Evolutionary conservation across 495 filamentous ascomycete species (phyloP), one percentile per base, ranked within the genome.

Genomic region (Cryomyces minteri): DNA sequence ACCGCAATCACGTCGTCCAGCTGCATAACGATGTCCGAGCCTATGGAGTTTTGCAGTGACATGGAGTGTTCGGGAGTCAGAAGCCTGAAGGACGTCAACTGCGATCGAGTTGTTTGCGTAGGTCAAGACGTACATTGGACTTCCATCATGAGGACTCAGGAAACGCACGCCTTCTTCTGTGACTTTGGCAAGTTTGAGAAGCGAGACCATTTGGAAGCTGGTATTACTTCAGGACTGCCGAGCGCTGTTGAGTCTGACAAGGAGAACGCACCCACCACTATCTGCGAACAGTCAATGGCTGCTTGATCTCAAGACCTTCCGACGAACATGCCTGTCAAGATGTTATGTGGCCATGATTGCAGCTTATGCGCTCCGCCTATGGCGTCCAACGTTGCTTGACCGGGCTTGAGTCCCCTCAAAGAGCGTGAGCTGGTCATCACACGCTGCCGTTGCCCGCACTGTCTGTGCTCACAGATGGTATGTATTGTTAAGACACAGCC

Each of bases 21-120:
- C 62, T 96, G 92, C 92, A 99, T 96, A 31, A 96, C 93, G 54
- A 99, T 96, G 66, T 99, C 90, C 43, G 84, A 90, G 54, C 90
- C 92, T 54, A 99, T n/a, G n/a, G n/a, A n/a, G n/a, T n/a, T n/a
- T n/a, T n/a, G n/a, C n/a, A n/a, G n/a, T n/a, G n/a, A n/a, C n/a
- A n/a, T n/a, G n/a, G n/a, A n/a, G n/a, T n/a, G n/a, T n/a, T n/a
- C n/a, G n/a, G n/a, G n/a, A n/a, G n/a, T n/a, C n/a, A n/a, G n/a
- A n/a, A n/a, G n/a, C n/a, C n/a, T n/a, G n/a, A n/a, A n/a, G n/a
- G n/a, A n/a, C n/a, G n/a, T n/a, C n/a, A n/a, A n/a, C n/a, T n/a
- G n/a, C n/a, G n/a, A n/a, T n/a, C n/a, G n/a, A n/a, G n/a, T n/a
- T n/a, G n/a, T n/a, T n/a, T n/a, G n/a, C n/a, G n/a, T n/a, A n/a